Evolutionary conservation across 164 flowering plant genomes (phyloP), one percentile per base, ranked within the genome.

Genomic region (Umbellularia californica): DNA sequence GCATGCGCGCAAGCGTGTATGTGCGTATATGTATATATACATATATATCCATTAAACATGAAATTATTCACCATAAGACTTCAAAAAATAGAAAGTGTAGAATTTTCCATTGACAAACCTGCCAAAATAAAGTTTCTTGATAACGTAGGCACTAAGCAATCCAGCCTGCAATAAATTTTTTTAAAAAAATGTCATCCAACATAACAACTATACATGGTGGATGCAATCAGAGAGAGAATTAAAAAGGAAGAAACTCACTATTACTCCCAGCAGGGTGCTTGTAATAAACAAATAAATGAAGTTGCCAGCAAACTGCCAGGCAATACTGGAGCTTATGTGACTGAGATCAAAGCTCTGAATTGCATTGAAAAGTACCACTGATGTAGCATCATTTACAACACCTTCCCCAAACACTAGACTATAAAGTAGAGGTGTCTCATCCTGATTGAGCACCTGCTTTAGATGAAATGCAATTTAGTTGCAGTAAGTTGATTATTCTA

Each of bases 321-420:
- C 89, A 17, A 83, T 85, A 47, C 58, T 81, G 24, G 85, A 75
- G 71, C 82, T 77, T 64, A 91, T 82, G 76, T 89, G 83, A 58
- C 88, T 81, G 28, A 90, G 91, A 81, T 94, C 95, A 77, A 94
- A 92, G 73, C 81, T 88, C 79, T 92, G 97, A 75, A 94, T 84
- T 50, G 98, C 98, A 82, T 94, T 89, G 84, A 94, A 94, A 68
- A 94, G 97, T 74, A 94, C 98, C 71, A 94, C 92, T 25, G 98
- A 92, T 55, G 97, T 92, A 33, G 98, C 98, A 82, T 94, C 98
- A 79, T 94, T 94, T 24, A 92, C 97, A 27, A 94, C 98, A 68
- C 97, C 91, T 87, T 94, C 98, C 52, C 97, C 98, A 74, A 94
- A 94, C 58, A 94, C 98, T 72, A 92, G 80, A 79, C 98, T 94